Base-by-base conservation (phyloP, 495 filamentous ascomycete species). In the Penicillium silybi region DNA sequence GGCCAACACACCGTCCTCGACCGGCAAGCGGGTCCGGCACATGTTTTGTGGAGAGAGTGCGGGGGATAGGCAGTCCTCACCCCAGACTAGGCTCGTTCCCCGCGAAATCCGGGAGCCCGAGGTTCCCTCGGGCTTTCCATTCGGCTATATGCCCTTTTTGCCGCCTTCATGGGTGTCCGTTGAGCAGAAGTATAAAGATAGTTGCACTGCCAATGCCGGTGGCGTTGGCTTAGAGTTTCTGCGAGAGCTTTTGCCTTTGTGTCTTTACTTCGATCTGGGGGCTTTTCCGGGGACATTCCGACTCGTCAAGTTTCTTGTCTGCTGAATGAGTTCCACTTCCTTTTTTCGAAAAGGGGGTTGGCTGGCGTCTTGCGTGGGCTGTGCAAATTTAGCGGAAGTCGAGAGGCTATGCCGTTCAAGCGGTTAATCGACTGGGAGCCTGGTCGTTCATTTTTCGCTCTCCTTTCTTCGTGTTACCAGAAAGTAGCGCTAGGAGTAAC, bases 1-100 rank as follows among this genome's bases (percentile, higher is more conserved):
- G 22, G 15, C 22, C 5, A 22, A 16, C n/a, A 16, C 23, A 20
- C 38, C 34, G 34, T 26, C 41, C 41, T 25, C 16, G 44, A 11
- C 17, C 41, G 41, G 41, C 32, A 49, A 50, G 50, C 49, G 50
- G 45, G 35, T 50, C 55, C 50, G 45, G 34, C n/a, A 38, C 3
- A n/a, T 17, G 22, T 52, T 45, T 27, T 50, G 47, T 46, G 46
- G 53, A 42, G 46, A 47, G 17, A 54, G 17, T 46, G 54, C 44
- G 53, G 53, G 46, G 44, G 44, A 43, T 37, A 38, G 22, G 16
- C 44, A 52, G 6, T 52, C 26, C 15, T 39, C 6, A n/a, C 20
- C 54, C 54, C 34, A 2, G 17, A 39, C 46, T 20, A 17, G 48
- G 53, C 10, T 25, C 3, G 15, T 46, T 7, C 38, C 43, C 48